These are phyloP conservation scores for Cenococcum geophilum DNA, from an alignment of 495 filamentous ascomycete species.

Conservation along the genomic window DNA sequence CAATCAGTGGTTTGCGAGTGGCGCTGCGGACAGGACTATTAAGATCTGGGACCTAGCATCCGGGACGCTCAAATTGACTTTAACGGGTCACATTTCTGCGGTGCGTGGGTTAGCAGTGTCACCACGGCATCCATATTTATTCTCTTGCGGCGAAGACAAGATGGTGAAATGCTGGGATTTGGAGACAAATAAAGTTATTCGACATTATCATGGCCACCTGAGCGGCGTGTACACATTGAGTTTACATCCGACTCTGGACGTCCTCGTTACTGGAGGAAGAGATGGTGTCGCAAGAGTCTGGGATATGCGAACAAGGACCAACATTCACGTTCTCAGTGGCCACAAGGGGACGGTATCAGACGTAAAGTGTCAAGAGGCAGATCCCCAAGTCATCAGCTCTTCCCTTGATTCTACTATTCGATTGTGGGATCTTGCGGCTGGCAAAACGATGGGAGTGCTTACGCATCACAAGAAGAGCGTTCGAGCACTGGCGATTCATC, in stretches of 20 bases:
- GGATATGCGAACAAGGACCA: slow-evolving; percentile 96
- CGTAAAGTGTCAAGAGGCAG: slow-evolving; percentile 88
- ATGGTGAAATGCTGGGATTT: slow-evolving; percentile 99
- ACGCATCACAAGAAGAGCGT: slow-evolving; percentile 99
- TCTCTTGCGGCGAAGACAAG: slow-evolving; percentile 98
- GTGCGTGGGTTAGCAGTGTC: slow-evolving; percentile 92
- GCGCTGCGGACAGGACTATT: slow-evolving; percentile 92
- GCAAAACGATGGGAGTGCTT: slow-evolving; percentile 90
- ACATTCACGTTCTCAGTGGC: slow-evolving; percentile 83
- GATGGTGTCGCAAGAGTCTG: slow-evolving; percentile 93
- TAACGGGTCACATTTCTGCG: slow-evolving; percentile 96
- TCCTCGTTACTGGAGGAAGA: slow-evolving; percentile 89
- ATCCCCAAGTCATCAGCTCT: slow-evolving; percentile 88
- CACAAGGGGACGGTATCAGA: slow-evolving; percentile 86
- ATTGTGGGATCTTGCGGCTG: slow-evolving; percentile 93
- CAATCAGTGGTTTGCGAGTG: slow-evolving; percentile 97
- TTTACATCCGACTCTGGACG: slow-evolving; percentile 88
- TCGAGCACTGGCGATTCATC: slow-evolving; percentile 76
- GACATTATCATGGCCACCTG: slow-evolving; percentile 96
- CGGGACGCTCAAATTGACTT: slow-evolving; percentile 71
- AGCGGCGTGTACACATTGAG: slow-evolving; percentile 91
- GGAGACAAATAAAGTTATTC: slow-evolving; percentile 97
- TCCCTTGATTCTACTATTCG: slow-evolving; percentile 90
- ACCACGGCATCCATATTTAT: slow-evolving; percentile 91
- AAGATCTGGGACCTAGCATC: slow-evolving; percentile 98